Evolutionary conservation across 1,284 basidiomycete species (phyloP), one percentile per base, ranked within the genome.

Genomic region (Cryptococcus sp.): DNA sequence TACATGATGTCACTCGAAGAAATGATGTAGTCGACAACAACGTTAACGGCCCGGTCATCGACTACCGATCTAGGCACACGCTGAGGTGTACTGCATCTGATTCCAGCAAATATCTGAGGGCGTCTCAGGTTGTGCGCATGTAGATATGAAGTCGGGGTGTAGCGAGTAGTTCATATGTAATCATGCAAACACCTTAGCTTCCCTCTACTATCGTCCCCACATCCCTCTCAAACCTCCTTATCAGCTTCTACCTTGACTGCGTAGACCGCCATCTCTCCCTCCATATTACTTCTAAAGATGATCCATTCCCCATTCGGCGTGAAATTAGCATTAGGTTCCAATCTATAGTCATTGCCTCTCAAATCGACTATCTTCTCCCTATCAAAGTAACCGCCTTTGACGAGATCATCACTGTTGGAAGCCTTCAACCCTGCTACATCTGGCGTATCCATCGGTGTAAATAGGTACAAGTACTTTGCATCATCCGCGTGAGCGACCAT

Each of bases 271-370:
- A 55, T 40, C 34, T 49, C 53, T 16, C 57, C 60, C 24, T 46
- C 23, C 25, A 46, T 45, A 37, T 59, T 60, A 16, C 46, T 43
- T 42, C 57, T 47, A 32, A 60, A 62, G n/a, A 62, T 39, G 13
- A 62, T 24, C 41, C 47, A 56, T 41, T 46, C 53, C 22, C 55
- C 53, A 50, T 62, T 54, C n/a, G 60, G 60, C 47, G 57, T 46
- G 40, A 62, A 62, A 28, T 55, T 57, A 9, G 49, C 55, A 34
- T 60, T 60, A 11, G 60, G 60, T 45, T 62, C 60, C 7, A 55
- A 43, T 14, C 52, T 21, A 39, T 62, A 62, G 43, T 62, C 60
- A 22, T 59, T 51, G 23, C 52, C 42, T 16, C 34, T 19, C 49
- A 62, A 42, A 43, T 62, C 45, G 21, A 62, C 60, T 41, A 62